These are phyloP conservation scores for Nemania serpens DNA, from an alignment of 2,329 filamentous ascomycete genomes.

Conservation along the genomic window DNA sequence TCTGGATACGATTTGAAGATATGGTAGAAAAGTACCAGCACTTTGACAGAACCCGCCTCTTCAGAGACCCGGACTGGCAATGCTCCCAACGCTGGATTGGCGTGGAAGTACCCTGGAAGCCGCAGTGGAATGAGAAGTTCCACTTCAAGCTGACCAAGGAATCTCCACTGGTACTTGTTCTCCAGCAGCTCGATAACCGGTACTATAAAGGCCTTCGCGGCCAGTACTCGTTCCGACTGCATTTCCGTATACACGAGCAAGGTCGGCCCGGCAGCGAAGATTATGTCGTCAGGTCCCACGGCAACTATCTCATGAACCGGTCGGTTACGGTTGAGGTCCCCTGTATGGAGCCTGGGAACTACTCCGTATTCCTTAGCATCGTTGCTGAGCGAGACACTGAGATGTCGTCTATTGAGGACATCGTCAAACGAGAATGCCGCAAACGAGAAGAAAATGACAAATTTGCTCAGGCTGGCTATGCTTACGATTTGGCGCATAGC, in stretches of 20 bases:
- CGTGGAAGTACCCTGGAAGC: slow-evolving; percentile 65
- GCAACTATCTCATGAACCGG: slow-evolving; percentile 62
- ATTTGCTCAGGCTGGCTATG: slow-evolving; percentile 60
- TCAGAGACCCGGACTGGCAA: slow-evolving; percentile 62
- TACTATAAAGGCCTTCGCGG: slow-evolving; percentile 67
- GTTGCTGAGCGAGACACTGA: slow-evolving; percentile 53
- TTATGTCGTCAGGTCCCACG: slow-evolving; percentile 63
- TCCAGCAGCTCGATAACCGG: slow-evolving; percentile 65
- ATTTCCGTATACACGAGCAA: slow-evolving; percentile 57
- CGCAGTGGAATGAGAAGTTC: slow-evolving; percentile 66
- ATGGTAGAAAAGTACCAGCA: slow-evolving; percentile 65
- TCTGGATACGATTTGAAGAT: slow-evolving; percentile 68
- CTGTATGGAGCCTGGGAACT: slow-evolving; percentile 60
- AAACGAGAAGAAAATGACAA: slow-evolving; percentile 60
- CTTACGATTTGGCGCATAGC: slow-evolving; percentile 64
- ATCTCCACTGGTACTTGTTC: slow-evolving; percentile 62
- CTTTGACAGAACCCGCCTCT: slow-evolving; percentile 66
- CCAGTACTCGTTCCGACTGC: slow-evolving; percentile 58
- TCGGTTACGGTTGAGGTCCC: slow-evolving; percentile 63
- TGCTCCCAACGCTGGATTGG: slow-evolving; percentile 65
- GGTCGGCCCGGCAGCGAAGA: slow-evolving; percentile 58
- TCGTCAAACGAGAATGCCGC: slow-evolving; percentile 57
- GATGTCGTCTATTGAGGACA: slow-evolving; percentile 56
- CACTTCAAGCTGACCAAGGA: slow-evolving; percentile 60
- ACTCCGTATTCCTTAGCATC: slow-evolving; percentile 61